A percentile compares a stretch with the other conserved stretches of the same genome.
Evolutionary conservation across 345 rosid species (phyloP).

Genomic region (Passiflora organensis): DNA sequence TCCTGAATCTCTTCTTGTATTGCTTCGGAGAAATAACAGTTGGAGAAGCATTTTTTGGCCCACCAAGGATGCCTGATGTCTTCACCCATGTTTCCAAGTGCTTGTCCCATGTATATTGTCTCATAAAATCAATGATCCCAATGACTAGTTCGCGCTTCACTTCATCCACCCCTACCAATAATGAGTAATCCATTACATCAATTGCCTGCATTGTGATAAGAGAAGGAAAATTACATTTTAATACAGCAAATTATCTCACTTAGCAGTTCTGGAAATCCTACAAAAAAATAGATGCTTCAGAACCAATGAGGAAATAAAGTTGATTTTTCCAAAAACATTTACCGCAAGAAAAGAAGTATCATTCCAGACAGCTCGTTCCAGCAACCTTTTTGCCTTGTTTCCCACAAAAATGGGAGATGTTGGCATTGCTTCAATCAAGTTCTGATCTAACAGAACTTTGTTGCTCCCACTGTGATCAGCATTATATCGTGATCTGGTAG

Average conservation of each 20-base stretch:
- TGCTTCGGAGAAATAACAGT: constrained; percentile 95
- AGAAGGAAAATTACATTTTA: constrained; percentile 10
- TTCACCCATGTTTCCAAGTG: constrained; percentile 95
- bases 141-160: constrained; percentile 77
- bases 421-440: constrained; percentile 96
- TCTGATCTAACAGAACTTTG: constrained; percentile 92
- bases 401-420: constrained; percentile 94
- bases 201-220: constrained; percentile 49
- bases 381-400: constrained; percentile 79
- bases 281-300: too few species aligned
- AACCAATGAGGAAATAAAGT: neutral
- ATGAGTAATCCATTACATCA: constrained; percentile 96
- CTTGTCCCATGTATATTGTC: constrained; percentile 99
- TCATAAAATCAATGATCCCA: constrained; percentile 92
- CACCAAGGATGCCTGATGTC: constrained; percentile 87
- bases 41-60: constrained; percentile 69
- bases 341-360: constrained; percentile 95
- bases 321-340: too few species aligned
- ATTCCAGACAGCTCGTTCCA: constrained; percentile 98
- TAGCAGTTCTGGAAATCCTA: too few species aligned
- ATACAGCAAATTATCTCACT: neutral
- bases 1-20: constrained; percentile 93
- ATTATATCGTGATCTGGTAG: constrained; percentile 84
- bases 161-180: constrained; percentile 90
- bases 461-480: constrained; percentile 84